Evolutionary conservation across 1,139 yeast genomes (phyloP), one percentile per base, ranked within the genome.

Genomic region (Saccharomycopsis hybrid): DNA sequence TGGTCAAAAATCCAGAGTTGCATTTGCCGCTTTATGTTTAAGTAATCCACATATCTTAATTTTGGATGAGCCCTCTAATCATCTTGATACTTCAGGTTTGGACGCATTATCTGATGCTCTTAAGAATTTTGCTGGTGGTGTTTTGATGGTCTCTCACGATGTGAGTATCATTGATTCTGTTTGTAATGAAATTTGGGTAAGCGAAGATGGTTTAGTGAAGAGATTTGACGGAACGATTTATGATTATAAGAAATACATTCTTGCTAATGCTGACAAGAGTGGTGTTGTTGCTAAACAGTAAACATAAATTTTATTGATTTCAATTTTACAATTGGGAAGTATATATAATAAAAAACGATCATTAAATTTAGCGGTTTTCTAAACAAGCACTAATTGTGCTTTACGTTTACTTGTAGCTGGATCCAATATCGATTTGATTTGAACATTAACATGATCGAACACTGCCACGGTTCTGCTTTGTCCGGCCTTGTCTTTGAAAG

Each of bases 1-100:
- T 66, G 98, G 98, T 73, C 98, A 92, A 65, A 94, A 92, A 66
- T 89, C 97, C 38, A 82, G 98, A 71, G 98, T 92, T 43, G 97
- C 97, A 0, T 92, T 92, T 70, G 97, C 98, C 8, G 92, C 96
- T 25, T 74, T 92, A 57, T 89, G 97, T 69, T 73, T 92, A 61
- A 78, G 78, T 57, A 85, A 84, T 57, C 98, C 98, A n/a, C 98
- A 92, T 65, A 81, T 92, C 44, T 74, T 92, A 60, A 80, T 92
- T 63, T 73, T 92, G 59, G 99, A 92, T 73, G 99, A 94, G 76
- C 99, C 99, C 68, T 88, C 97, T 8, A 92, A 92, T 71, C 99
- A 92, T 69, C 80, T 92, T 77, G 99, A 92, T 83, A 90, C 96
- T 13, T 86, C 95, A 48, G 98, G 97, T 78, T 74, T 92, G 62